Base-by-base conservation (phyloP, 345 rosid genomes). In the Combretum micranthum region DNA sequence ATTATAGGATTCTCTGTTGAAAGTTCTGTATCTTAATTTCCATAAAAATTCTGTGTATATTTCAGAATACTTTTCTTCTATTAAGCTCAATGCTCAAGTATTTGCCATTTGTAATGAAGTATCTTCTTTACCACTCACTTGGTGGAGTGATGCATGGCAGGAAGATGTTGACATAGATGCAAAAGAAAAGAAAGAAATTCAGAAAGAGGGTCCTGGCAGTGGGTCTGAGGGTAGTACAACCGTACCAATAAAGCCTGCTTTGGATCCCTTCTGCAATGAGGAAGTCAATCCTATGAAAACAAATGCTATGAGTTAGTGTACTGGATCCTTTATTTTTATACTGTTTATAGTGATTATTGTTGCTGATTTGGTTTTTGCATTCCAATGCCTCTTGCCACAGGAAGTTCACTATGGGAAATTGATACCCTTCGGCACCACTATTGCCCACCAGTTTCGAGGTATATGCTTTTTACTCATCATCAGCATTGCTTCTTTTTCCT, bases 381-480 rank as follows among this genome's bases (percentile, higher is more conserved):
- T 47, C 26, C 53, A 4, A 23, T 15, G 15, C 16, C 15, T 39
- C 12, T 59, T 21, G 53, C 39, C 44, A 23, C 62, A 93, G 99
- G 75, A 66, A 93, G 97, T 70, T 93, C 99, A 11, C 86, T 93
- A 3, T 93, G 96, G 97, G 99, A 93, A 75, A 80, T 93, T 6
- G 94, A 93, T 60, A 65, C 78, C 21, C 82, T 93, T 47, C 87
- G 87, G 15, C 90, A 85, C 74, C 96, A 89, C 68, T 87, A 93
- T 74, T 93, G 97, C 57, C 96, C 97, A 10, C 86, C 96, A 13
- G 96, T 89, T 69, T 93, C 99, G 58, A 86, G 99, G 97, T 89
- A 68, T 59, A 42, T 42, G 26, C 18, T 20, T n/a, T 23, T 5
- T 2, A 32, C 12, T 12, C 6, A 14, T 21, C 15, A 15, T 25